Evolutionary conservation across 2,329 filamentous ascomycete genomes (phyloP), one percentile per base, ranked within the genome.

Genomic region (Beauveria caledonica): DNA sequence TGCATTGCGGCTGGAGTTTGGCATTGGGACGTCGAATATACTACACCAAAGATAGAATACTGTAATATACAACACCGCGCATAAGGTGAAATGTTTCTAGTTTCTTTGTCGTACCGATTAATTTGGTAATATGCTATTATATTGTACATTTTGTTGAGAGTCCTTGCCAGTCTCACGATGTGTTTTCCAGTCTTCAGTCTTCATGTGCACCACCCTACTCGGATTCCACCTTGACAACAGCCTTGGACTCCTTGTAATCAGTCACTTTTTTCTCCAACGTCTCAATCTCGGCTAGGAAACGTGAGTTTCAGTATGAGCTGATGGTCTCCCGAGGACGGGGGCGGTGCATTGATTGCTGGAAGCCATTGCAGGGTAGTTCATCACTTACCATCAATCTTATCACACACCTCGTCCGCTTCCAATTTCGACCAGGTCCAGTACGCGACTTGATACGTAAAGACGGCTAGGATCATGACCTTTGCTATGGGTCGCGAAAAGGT

Each of bases 361-460:
- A 7, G 11, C 19, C 10, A 29, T 15, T 60, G 40, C 50, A 40
- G 50, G 49, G 58, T 53, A 60, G 42, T 11, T 2, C 6, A 19
- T n/a, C 4, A 68, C 76, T 62, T 68, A 87, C 86, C 80, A 65
- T 81, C 74, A 66, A 82, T 83, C 49, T 85, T 77, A 21, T 76
- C 75, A 68, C 81, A 85, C 60, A 83, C 77, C 74, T 94, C 90
- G 58, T 89, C 80, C 39, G 82, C 81, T 72, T 92, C 89, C 55
- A 93, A 78, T 73, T 87, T 89, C 42, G 83, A 71, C 90, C 90
- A 94, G 15, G 75, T 76, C 77, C 84, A 90, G 74, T 92, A 93
- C 15, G 81, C 73, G n/a, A 89, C 67, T 73, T 94, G 90, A 72
- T 93, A 94, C 2, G 86, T 88, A 69, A 90, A 86, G 60, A 92